A percentile compares a stretch with the other conserved stretches of the same genome.
Conservation (phyloP, 148 eudicot genomes). For the Rhododendron williamsianum region DNA sequence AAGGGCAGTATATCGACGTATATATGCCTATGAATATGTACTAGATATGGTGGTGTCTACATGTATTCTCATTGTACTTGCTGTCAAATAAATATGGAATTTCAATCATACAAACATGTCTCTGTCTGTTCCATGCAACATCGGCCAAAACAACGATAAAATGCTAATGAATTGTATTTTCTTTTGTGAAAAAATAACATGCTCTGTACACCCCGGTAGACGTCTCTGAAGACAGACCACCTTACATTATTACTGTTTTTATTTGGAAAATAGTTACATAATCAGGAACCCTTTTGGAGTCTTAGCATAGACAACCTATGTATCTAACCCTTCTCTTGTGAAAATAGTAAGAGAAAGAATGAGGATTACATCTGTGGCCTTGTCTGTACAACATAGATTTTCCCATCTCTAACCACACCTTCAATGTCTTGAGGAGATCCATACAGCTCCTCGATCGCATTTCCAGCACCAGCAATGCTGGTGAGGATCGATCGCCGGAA, state of each 20-base stretch:
- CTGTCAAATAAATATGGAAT: neutral
- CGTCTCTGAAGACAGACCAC: neutral
- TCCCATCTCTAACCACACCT: slow-evolving; percentile 90
- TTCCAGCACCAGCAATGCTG: slow-evolving; percentile 74
- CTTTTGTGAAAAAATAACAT: neutral
- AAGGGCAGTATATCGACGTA: neutral
- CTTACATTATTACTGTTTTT: neutral
- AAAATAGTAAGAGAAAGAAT: slow-evolving; percentile 15
- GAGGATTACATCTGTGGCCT: slow-evolving; percentile 82
- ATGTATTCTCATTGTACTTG: neutral
- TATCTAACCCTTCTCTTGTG: neutral
- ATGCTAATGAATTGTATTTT: neutral
- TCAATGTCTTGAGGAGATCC: slow-evolving; percentile 98
- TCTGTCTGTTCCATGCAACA: neutral
- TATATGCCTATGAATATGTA: neutral
- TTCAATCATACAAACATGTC: neutral
- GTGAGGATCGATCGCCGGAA: slow-evolving; percentile 68
- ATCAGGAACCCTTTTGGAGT: neutral
- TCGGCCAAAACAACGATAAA: neutral
- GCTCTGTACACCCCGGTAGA: neutral
- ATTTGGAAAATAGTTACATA: neutral
- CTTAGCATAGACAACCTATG: neutral
- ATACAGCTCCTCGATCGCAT: slow-evolving; percentile 79
- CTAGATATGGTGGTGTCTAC: too few relatives aligned
- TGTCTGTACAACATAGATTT: slow-evolving; percentile 90